Conservation (phyloP, 2,329 filamentous ascomycete genomes). For the Claviceps sp. region DNA sequence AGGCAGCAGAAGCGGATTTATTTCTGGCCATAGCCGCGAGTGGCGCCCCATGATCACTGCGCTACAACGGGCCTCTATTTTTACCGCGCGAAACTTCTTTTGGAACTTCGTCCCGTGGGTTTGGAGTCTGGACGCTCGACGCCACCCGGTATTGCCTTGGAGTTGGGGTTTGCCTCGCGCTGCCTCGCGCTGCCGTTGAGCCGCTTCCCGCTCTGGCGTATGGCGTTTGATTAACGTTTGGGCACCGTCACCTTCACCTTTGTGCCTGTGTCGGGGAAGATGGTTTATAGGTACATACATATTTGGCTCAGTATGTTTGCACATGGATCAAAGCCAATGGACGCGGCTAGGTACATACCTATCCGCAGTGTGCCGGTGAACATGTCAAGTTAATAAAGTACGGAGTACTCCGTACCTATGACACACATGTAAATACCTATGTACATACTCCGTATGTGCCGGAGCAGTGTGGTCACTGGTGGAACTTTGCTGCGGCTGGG, state of each 20-base stretch:
- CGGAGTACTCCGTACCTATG: too few relatives aligned
- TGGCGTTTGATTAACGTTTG: background rate
- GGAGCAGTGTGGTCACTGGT: background rate
- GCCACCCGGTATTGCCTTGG: background rate
- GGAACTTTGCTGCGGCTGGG: background rate
- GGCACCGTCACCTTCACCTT: too few relatives aligned
- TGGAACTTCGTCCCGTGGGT: background rate
- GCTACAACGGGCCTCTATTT: background rate
- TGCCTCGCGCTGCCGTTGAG: background rate
- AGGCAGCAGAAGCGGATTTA: constrained; percentile 4
- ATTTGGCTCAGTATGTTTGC: too few relatives aligned
- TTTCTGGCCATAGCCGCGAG: constrained; percentile 22
- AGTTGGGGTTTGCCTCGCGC: background rate
- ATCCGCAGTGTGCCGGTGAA: too few relatives aligned
- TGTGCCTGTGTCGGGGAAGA: too few relatives aligned
- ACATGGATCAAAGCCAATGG: too few relatives aligned
- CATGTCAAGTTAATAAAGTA: too few relatives aligned
- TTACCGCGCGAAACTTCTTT: background rate
- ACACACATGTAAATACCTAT: too few relatives aligned
- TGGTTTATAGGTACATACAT: too few relatives aligned
- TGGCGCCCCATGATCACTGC: constrained; percentile 14
- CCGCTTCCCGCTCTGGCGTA: background rate
- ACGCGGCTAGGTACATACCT: too few relatives aligned
- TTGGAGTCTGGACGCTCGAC: background rate
- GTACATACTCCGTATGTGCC: too few relatives aligned